These are phyloP conservation scores for Trichoderma koningii DNA, from an alignment of 2,329 filamentous ascomycete species.

Conservation along the genomic window DNA sequence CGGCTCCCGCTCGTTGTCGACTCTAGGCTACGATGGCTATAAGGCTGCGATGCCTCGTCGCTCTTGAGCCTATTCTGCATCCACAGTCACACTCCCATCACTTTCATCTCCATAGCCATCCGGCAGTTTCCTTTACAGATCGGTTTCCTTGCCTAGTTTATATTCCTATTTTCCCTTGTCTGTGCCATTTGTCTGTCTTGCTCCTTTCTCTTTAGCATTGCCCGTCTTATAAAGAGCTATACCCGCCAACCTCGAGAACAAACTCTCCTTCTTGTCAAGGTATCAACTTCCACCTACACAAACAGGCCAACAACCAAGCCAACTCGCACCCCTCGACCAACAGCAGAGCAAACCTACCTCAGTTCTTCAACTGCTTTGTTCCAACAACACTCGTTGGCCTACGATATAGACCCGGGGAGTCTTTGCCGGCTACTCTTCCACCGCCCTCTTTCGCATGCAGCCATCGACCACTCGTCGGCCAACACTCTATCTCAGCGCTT, in stretches of 20 bases:
- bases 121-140: slow-evolving; percentile 29
- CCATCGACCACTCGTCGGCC: slow-evolving; percentile 12
- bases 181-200: slow-evolving; percentile 23
- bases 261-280: slow-evolving; percentile 1
- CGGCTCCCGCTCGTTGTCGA: slow-evolving; percentile 28
- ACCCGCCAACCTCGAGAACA: slow-evolving; percentile 13
- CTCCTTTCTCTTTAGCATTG: slow-evolving; percentile 5
- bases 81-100: slow-evolving; percentile 29
- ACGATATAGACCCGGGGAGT: slow-evolving; percentile 6
- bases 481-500: neutral
- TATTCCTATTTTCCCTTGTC: slow-evolving; percentile 20
- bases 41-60: slow-evolving; percentile 56
- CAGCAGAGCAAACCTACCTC: neutral
- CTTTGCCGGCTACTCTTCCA: slow-evolving; percentile 5
- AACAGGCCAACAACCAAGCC: slow-evolving; percentile 1
- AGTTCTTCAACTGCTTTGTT: neutral
- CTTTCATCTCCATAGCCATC: slow-evolving; percentile 27
- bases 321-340: neutral
- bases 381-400: slow-evolving; percentile 21
- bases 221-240: slow-evolving; percentile 25
- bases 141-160: slow-evolving; percentile 26
- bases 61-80: slow-evolving; percentile 34
- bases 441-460: slow-evolving; percentile 1
- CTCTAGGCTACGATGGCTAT: slow-evolving; percentile 47
- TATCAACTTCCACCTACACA: slow-evolving; percentile 12